Base-by-base conservation (phyloP, 2,329 filamentous ascomycete species). In the Parastagonospora nodorum region DNA sequence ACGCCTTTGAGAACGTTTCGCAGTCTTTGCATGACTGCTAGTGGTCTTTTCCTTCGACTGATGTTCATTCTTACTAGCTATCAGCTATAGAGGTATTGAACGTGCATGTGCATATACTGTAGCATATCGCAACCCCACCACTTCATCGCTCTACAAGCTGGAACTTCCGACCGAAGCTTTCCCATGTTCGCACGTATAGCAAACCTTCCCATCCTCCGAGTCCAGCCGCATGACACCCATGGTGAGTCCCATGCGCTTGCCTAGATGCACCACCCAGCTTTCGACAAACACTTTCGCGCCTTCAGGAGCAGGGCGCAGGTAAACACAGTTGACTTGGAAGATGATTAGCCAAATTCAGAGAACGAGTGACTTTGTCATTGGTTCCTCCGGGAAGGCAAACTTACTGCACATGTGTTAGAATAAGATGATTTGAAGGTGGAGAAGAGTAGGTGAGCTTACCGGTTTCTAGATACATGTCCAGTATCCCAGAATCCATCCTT, bases 221-320 rank as follows among this genome's bases (percentile, higher is more conserved):
- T 43, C 61, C 43, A 68, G 63, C 58, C 70, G 73, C 54, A 81
- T 77, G 9, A 69, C 62, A 2, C 75, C 78, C 51, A 64, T 72
- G 14, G 73, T 63, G 7, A 75, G 58, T 2, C 72, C 75, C 52
- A 77, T 60, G 9, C 64, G 67, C 63, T 75, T 76, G 8, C 78
- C 78, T 27, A 77, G 59, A 62, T 75, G 69, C 48, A 79, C 71
- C 4, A 79, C 72, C 61, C 77, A 73, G 51, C 75, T 74, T 55
- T 78, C 76, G 24, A 79, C 67, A 28, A 69, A 61, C 12, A 79
- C 48, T 45, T 71, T 71, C 28, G 71, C 58, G 0, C 77, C 78
- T 42, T 74, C 65, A 4, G 68, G 62, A 27, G 74, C 74, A 4
- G 77, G 77, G 9, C 76, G 59, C 32, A 81, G 51, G 52, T 79